phyloP scores from a whole-genome alignment of 129 eudicot genomes.

The Arctium lappa region DNA sequence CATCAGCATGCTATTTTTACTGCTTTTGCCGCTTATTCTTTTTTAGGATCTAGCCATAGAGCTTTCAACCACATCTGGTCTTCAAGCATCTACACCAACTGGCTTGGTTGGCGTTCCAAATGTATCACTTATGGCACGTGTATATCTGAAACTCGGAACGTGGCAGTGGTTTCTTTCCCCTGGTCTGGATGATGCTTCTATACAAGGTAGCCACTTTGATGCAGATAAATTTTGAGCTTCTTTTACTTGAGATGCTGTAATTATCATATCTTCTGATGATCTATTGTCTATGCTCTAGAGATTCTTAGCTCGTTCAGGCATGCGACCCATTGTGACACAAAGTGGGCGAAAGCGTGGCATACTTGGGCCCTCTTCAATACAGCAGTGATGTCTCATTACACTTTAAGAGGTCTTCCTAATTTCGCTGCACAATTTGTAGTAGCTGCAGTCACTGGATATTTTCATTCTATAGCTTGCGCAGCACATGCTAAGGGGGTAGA shows the following conservation, averaged over 20 bases:
- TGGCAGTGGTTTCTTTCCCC: slow-evolving; percentile 98
- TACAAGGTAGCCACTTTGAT: slow-evolving; percentile 53
- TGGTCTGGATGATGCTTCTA: slow-evolving; percentile 78
- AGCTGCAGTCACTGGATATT: slow-evolving; percentile 96
- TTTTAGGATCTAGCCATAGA: slow-evolving; percentile 72
- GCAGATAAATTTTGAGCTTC: not conserved
- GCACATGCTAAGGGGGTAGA: slow-evolving; percentile 95
- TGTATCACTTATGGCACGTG: slow-evolving; percentile 80
- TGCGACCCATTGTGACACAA: slow-evolving; percentile 81
- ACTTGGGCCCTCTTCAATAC: slow-evolving; percentile 98
- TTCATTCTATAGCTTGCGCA: slow-evolving; percentile 96
- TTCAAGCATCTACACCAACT: slow-evolving; percentile 42
- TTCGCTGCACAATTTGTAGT: slow-evolving; percentile 80
- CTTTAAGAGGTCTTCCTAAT: slow-evolving; percentile 61
- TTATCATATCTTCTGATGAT: slow-evolving; percentile 12
- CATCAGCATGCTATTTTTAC: not conserved
- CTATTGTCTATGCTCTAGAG: slow-evolving; percentile 39
- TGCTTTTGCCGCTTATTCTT: not conserved
- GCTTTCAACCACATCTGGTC: slow-evolving; percentile 51
- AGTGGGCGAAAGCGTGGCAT: slow-evolving; percentile 98
- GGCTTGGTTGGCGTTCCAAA: slow-evolving; percentile 38
- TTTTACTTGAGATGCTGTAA: not conserved
- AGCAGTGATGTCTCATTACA: slow-evolving; percentile 97
- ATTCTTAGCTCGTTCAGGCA: slow-evolving; percentile 69
- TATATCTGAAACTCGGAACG: slow-evolving; percentile 76